These are phyloP conservation scores for Aspergillus nomiae DNA, from an alignment of 2,329 filamentous ascomycete species.

Conservation along the genomic window DNA sequence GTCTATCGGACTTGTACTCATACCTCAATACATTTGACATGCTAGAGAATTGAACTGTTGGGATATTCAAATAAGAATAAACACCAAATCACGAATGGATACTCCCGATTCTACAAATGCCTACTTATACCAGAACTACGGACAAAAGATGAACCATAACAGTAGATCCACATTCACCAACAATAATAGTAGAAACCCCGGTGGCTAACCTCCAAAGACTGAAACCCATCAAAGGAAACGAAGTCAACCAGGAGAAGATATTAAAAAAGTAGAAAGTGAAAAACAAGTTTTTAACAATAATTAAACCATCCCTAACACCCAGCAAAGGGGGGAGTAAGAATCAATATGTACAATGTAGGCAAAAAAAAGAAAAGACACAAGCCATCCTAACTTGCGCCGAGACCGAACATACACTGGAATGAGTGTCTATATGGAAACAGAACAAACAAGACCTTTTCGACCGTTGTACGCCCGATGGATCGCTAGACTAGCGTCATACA, in stretches of 20 bases:
- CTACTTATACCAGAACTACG: neutral
- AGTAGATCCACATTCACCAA: neutral
- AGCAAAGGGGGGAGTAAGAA: neutral
- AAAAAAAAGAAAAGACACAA: neutral
- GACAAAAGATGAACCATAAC: neutral
- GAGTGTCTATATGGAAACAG: conserved; percentile 3
- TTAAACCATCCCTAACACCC: neutral
- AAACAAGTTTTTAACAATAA: neutral
- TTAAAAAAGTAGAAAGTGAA: neutral
- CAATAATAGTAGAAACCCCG: neutral
- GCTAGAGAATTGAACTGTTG: neutral
- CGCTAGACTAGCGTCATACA: neutral
- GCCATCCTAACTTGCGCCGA: conserved; percentile 3
- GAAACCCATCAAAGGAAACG: neutral
- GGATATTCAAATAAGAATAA: neutral
- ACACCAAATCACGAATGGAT: neutral
- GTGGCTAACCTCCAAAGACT: neutral
- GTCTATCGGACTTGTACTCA: neutral
- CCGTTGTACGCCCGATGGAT: neutral
- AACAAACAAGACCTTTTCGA: neutral
- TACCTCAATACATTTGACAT: neutral
- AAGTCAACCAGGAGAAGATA: no score
- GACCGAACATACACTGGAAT: conserved; percentile 1
- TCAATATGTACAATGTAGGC: conserved; percentile 1
- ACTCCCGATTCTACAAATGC: neutral